Conservation (phyloP, 1,284 basidiomycete species). For the Inonotus obliquus region DNA sequence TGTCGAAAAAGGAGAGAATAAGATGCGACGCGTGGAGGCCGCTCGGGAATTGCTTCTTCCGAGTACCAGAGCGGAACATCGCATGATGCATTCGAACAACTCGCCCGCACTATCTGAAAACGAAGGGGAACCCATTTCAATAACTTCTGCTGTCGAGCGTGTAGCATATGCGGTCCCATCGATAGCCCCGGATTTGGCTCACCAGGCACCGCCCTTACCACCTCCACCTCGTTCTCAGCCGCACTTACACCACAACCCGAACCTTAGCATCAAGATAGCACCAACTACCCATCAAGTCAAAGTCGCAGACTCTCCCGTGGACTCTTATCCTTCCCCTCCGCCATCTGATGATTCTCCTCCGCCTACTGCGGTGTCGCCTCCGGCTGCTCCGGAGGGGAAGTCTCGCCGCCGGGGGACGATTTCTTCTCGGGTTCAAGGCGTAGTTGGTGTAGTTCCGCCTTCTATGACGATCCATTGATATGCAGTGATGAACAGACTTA, state of each 20-base stretch:
- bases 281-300: conserved; percentile 19
- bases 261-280: conserved; percentile 33
- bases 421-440: background rate
- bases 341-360: conserved; percentile 69
- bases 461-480: background rate
- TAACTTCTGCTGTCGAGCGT: conserved; percentile 17
- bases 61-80: conserved; percentile 54
- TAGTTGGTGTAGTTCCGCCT: background rate
- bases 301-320: conserved; percentile 34
- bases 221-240: conserved; percentile 13
- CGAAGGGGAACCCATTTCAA: conserved; percentile 16
- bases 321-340: conserved; percentile 74
- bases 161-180: conserved; percentile 18
- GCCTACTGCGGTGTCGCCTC: conserved; percentile 15
- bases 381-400: conserved; percentile 2
- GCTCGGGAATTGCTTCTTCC: conserved; percentile 70
- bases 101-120: conserved; percentile 27
- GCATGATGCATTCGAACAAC: conserved; percentile 39
- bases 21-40: conserved; percentile 81
- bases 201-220: conserved; percentile 4
- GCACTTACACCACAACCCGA: conserved; percentile 21
- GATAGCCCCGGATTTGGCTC: conserved; percentile 13
- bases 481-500: background rate
- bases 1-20: conserved; percentile 90
- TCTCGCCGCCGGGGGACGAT: conserved; percentile 10